Evolutionary conservation across 768 basidiomycete genomes (phyloP).

Genomic region (Filobasidium wieringae): DNA sequence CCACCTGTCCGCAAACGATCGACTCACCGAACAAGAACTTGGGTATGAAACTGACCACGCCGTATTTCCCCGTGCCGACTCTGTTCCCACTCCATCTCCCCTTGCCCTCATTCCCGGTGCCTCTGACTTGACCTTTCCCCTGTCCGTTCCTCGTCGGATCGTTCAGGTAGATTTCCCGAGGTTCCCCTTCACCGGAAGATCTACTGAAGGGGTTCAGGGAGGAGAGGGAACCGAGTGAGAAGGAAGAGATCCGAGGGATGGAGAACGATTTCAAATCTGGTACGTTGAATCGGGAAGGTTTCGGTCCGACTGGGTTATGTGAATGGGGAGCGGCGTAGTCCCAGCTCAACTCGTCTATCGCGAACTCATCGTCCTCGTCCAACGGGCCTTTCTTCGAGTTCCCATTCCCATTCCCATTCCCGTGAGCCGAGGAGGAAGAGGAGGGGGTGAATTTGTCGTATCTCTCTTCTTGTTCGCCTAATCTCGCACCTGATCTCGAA

Average conservation of each 20-base stretch:
- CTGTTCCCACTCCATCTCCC: conserved; percentile 47
- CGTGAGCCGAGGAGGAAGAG: too few relatives aligned
- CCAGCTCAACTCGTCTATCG: too few relatives aligned
- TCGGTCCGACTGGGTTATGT: too few relatives aligned
- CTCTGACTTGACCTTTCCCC: conserved; percentile 42
- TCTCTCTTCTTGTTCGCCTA: too few relatives aligned
- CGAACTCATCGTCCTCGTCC: neutral
- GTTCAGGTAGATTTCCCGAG: conserved; percentile 66
- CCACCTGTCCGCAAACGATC: neutral
- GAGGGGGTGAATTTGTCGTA: too few relatives aligned
- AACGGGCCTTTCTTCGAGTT: neutral
- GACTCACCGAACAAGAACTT: conserved; percentile 81
- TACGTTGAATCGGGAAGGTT: too few relatives aligned
- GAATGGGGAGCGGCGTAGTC: too few relatives aligned
- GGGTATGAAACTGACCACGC: conserved; percentile 68
- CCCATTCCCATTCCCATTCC: neutral
- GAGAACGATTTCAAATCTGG: too few relatives aligned
- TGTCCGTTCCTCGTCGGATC: conserved; percentile 49
- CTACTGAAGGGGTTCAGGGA: neutral
- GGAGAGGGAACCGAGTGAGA: too few relatives aligned
- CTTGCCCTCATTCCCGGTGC: conserved; percentile 48
- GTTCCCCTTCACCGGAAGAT: conserved; percentile 14
- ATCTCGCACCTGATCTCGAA: too few relatives aligned
- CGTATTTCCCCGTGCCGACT: conserved; percentile 92
- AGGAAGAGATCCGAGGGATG: too few relatives aligned